Evolutionary conservation across 2,329 filamentous ascomycete species (phyloP), one percentile per base, ranked within the genome.

Genomic region (Fusarium chuoi): DNA sequence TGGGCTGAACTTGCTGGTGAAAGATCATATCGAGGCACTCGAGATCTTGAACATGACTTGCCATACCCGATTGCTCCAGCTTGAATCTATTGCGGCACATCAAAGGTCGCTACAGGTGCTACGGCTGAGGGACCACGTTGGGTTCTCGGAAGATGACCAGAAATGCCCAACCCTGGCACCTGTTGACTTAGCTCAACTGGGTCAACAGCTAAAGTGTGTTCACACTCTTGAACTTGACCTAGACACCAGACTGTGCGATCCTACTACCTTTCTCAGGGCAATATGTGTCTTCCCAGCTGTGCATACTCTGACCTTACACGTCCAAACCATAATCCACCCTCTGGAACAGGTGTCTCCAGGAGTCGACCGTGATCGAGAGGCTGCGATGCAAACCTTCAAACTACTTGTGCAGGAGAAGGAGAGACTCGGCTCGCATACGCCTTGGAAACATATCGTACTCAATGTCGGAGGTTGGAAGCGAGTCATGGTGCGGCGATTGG

Each of bases 391-490:
- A 33, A 82, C 76, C 2, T 80, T 86, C 44, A 70, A 71, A 14
- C 66, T 77, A 14, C 77, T 87, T n/a, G 49, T 82, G 7, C 72
- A 77, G 13, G 74, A 73, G 38, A 82, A 82, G 68, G 71, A 71
- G 33, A 72, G 72, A 20, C 45, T 38, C 15, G 52, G 62, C 3
- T 57, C 66, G 14, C 59, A 62, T 11, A 54, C 74, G 5, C 74
- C 79, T 5, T 87, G 84, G 84, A 81, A 77, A 55, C 77, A 76
- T 36, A 81, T 87, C 59, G 83, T 81, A n/a, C 79, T 87, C 64
- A 87, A 86, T 38, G 82, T 87, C 3, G 86, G 86, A 10, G 86
- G 85, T 13, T 87, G 86, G 86, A 81, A 81, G 49, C 82, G 80
- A 17, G 79, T 84, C 46, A 84, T 86, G 84, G 81, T 86, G 13